Base-by-base conservation (phyloP, 1,284 basidiomycete genomes). In the Microbotryum lychnidis-dioicae region DNA sequence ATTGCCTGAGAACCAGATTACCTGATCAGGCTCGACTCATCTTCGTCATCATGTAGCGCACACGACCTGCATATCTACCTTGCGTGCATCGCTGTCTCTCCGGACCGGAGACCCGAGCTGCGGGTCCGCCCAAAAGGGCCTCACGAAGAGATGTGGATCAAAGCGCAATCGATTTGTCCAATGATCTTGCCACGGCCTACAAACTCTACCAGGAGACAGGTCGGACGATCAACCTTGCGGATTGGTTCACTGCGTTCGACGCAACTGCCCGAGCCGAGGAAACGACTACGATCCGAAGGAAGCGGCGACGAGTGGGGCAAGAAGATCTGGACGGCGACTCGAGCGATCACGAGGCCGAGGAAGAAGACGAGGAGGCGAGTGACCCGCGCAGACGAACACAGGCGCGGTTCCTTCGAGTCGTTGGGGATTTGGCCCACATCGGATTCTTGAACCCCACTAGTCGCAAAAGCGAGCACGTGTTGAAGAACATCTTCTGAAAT, bases 321-420 rank as follows among this genome's bases (percentile, higher is more conserved):
- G 37, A 42, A 18, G 37, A 12, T 42, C 14, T 42, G 37, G 16
- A 42, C 37, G 16, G 12, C 9, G 37, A 42, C 37, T 42, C 16
- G 14, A 42, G 37, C 37, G 37, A 42, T 16, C 37, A 42, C 71
- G 6, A 84, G 74, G 20, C 90, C 87, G 6, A 27, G 79, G 37
- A 42, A 7, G 86, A 64, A 18, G 66, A 65, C 3, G 54, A 60
- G 20, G 57, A 63, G 1, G 57, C 64, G 3, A 61, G 48, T 6
- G 57, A 57, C 2, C 57, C 61, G 23, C 45, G 14, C 50, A 47
- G 58, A 54, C 46, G 62, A 29, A 66, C 62, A 29, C 69, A 71
- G 54, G 69, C 71, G 27, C 56, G 69, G 16, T 72, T 72, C 60
- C 54, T 71, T 21, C 58, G 61, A 6, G 61, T 61, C 4, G 63